Percentiles rank a stretch among this genome's conserved stretches.
Conservation (phyloP, 768 basidiomycete genomes). For the Termitomyces sp. region DNA sequence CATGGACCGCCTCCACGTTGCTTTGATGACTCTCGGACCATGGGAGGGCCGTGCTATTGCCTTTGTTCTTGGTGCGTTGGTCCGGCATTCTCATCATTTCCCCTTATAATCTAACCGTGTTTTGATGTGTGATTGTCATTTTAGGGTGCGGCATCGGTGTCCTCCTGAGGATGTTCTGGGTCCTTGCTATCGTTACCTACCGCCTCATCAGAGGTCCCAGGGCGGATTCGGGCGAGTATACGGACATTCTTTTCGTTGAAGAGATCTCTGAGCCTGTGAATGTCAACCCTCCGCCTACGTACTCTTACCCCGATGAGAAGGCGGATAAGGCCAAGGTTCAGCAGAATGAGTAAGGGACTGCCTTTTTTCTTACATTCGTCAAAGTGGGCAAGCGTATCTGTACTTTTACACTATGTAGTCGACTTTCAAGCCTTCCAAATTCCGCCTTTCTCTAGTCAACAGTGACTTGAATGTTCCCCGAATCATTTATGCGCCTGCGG, state of each 20-base stretch:
- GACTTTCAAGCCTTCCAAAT: not conserved
- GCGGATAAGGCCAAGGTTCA: constrained; percentile 15
- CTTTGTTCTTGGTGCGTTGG: constrained; percentile 63
- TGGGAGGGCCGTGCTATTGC: constrained; percentile 84
- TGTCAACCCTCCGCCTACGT: constrained; percentile 45
- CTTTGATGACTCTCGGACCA: constrained; percentile 65
- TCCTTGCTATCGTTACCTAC: constrained; percentile 55
- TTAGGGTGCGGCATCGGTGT: constrained; percentile 83
- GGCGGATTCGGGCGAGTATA: constrained; percentile 39
- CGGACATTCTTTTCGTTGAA: constrained; percentile 34
- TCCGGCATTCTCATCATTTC: not conserved
- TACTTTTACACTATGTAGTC: not conserved
- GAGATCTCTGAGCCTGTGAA: constrained; percentile 44
- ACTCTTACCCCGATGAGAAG: constrained; percentile 52
- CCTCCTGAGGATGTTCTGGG: constrained; percentile 76
- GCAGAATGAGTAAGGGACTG: not conserved
- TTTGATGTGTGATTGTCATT: not conserved
- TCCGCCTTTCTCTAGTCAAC: no score
- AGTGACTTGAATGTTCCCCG: not conserved
- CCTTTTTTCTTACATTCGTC: not conserved
- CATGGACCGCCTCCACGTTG: constrained; percentile 54
- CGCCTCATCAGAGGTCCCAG: constrained; percentile 48
- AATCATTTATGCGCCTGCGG: not conserved
- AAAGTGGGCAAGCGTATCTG: not conserved
- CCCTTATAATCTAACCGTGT: not conserved